Evolutionary conservation across 2,329 filamentous ascomycete species (phyloP), one percentile per base, ranked within the genome.

Genomic region (Orbilia oligospora): DNA sequence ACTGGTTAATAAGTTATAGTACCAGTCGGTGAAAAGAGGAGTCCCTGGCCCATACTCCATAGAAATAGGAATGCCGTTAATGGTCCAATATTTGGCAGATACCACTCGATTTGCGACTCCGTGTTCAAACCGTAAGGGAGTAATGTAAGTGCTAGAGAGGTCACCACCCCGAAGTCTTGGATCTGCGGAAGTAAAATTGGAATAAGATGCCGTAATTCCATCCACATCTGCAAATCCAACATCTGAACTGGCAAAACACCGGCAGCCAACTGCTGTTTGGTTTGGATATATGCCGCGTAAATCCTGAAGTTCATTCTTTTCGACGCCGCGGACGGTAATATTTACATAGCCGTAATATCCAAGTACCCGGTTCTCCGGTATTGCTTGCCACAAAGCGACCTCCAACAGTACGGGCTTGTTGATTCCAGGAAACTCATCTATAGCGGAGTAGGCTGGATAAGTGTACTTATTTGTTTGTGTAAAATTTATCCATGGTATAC

Each of bases 161-260:
- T 46, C 14, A 5, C 41, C 41, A 46, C 41, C 16, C 5, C 41
- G 41, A 46, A n/a, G 41, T 12, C 16, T 46, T 2, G 41, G 41
- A 3, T 14, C 6, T 20, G 61, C 38, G 16, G 33, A 36, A 8
- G 14, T 51, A n/a, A 70, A 70, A 24, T 70, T 61, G 10, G 67
- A 70, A 14, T 36, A 70, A 1, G 53, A 20, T 2, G 67, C 53
- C 16, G 9, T 36, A 1, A 20, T 49, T 0, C 67, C 67, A 24
- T 70, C 55, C 5, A 49, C 16, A 18, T 49, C 18, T 5, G 67
- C 67, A 27, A 16, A 70, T 20, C 67, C 67, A 3, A 51, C 16
- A 16, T 70, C 44, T 8, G 67, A 70, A 63, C 22, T 33, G 8
- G 67, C 67, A 44, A 61, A 70, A 24, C 67, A 70, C 5, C 67